phyloP scores from a whole-genome alignment of 169 alveolate genomes.

The Eimeria zaria region DNA sequence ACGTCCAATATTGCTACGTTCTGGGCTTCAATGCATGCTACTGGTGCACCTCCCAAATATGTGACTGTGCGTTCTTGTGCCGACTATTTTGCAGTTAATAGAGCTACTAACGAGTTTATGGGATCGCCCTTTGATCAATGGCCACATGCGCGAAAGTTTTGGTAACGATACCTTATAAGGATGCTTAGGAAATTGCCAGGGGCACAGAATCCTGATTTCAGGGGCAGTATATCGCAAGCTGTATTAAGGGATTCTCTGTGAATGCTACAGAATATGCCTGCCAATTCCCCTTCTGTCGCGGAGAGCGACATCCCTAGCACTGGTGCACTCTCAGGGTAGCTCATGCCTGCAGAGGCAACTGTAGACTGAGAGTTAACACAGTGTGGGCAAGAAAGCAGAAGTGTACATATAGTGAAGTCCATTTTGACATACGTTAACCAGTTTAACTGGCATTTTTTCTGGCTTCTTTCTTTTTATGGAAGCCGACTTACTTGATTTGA shows the following conservation, averaged over 20 bases:
- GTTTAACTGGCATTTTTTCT: background rate
- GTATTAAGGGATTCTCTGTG: background rate
- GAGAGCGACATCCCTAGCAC: background rate
- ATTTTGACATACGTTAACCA: background rate
- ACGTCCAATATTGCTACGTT: background rate
- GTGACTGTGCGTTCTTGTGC: background rate
- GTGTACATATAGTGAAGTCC: background rate
- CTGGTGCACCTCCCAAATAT: background rate
- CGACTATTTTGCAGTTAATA: background rate
- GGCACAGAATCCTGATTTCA: background rate
- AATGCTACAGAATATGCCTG: background rate
- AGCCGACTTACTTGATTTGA: background rate
- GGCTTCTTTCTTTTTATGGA: background rate
- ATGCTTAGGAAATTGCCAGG: background rate
- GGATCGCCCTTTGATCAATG: slow-evolving; percentile 27
- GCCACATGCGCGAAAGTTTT: slow-evolving; percentile 3
- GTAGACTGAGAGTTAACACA: background rate
- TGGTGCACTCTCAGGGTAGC: background rate
- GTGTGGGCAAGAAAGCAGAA: background rate
- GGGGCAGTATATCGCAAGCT: background rate
- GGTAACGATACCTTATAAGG: background rate
- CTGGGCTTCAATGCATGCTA: background rate
- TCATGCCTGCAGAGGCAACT: background rate
- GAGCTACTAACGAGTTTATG: background rate
- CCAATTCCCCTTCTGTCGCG: background rate